Percentiles rank a stretch among this genome's conserved stretches.
phyloP scores from a whole-genome alignment of 108 stramenopile genomes.

The Skeletonema potamos region DNA sequence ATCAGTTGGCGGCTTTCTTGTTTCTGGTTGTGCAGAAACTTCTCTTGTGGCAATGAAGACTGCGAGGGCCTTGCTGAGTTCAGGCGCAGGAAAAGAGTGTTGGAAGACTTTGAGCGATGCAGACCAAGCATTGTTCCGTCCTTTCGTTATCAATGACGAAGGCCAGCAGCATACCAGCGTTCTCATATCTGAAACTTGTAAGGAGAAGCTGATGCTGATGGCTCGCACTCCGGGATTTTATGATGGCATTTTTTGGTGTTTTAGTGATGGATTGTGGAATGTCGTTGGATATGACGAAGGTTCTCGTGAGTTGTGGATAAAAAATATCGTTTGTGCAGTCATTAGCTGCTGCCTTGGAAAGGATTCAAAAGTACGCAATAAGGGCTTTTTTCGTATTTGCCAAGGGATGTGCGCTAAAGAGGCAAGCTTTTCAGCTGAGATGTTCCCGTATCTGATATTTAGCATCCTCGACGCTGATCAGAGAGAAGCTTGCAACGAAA shows the following conservation, averaged over 20 bases:
- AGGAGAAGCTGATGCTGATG: conserved; percentile 33
- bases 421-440: conserved; percentile 52
- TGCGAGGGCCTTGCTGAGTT: conserved; percentile 49
- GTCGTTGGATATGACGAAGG: background rate
- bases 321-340: conserved; percentile 54
- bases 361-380: conserved; percentile 16
- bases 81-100: conserved; percentile 39
- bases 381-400: conserved; percentile 55
- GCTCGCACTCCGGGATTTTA: background rate
- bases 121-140: conserved; percentile 19
- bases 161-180: conserved; percentile 20
- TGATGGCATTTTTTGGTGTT: conserved; percentile 60
- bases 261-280: conserved; percentile 62
- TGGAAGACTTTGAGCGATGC: conserved; percentile 34
- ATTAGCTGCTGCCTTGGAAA: conserved; percentile 61
- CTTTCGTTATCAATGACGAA: conserved; percentile 23
- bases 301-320: conserved; percentile 60
- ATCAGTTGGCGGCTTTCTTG: conserved; percentile 38
- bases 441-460: conserved; percentile 68
- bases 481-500: conserved; percentile 6
- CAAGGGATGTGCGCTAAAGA: conserved; percentile 58
- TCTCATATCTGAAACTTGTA: conserved; percentile 20
- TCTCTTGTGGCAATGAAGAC: conserved; percentile 59
- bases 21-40: conserved; percentile 40
- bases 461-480: conserved; percentile 42